These are phyloP conservation scores for Penicillium sp. DNA, from an alignment of 2,329 filamentous ascomycete species.

Conservation along the genomic window DNA sequence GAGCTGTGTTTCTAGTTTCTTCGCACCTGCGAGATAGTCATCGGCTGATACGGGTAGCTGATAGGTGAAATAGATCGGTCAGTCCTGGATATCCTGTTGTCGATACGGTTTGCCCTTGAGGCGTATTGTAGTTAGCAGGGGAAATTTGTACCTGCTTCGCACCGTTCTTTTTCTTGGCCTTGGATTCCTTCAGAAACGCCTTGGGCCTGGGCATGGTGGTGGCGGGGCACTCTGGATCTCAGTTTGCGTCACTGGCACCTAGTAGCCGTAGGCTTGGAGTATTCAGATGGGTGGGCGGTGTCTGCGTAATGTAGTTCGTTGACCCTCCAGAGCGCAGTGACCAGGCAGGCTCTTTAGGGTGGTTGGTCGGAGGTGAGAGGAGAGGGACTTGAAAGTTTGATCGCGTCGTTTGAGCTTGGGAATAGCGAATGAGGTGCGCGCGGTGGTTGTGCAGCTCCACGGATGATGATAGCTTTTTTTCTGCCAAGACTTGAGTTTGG, in stretches of 20 bases:
- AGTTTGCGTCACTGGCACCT: not conserved
- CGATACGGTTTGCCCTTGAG: not conserved
- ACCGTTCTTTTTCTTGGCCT: slow-evolving; percentile 44
- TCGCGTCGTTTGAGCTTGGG: not conserved
- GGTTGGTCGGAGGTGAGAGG: not conserved
- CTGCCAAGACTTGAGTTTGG: slow-evolving; percentile 1
- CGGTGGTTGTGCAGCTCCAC: not conserved
- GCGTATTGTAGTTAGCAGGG: not conserved
- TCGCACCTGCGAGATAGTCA: slow-evolving; percentile 65
- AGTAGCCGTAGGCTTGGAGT: not conserved
- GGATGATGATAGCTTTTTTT: slow-evolving; percentile 1
- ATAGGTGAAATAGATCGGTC: not conserved
- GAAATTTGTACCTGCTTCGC: slow-evolving; percentile 40
- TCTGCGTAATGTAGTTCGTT: not conserved
- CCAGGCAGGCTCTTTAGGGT: not conserved
- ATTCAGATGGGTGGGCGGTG: not conserved
- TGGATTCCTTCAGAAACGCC: slow-evolving; percentile 44
- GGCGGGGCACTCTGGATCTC: not conserved
- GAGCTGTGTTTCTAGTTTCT: not conserved
- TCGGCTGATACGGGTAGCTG: slow-evolving; percentile 63
- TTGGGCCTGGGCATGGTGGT: slow-evolving; percentile 44
- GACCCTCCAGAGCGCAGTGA: no score
- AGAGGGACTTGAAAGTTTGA: not conserved
- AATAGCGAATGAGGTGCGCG: not conserved
- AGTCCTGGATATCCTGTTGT: not conserved